Conservation (phyloP, 805 yeast genomes). For the Yamadazyma olivae region DNA sequence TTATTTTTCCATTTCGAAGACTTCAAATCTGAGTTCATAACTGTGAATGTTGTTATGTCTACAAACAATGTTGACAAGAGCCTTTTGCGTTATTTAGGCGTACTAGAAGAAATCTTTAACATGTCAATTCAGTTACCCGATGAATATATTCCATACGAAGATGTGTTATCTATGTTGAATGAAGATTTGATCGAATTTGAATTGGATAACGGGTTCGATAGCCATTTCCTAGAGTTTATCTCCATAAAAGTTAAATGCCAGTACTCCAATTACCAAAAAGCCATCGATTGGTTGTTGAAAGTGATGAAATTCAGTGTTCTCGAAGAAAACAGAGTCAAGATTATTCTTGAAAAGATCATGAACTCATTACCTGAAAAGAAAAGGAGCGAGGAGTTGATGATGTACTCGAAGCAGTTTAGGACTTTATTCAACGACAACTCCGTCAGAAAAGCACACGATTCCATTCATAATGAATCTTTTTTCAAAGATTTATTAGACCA, state of each 20-base stretch:
- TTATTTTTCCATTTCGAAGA: constrained; percentile 76
- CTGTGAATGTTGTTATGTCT: constrained; percentile 59
- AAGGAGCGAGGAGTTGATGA: constrained; percentile 61
- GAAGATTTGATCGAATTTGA: constrained; percentile 65
- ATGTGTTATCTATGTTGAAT: constrained; percentile 71
- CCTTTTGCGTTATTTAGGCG: constrained; percentile 61
- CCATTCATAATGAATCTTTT: constrained; percentile 58
- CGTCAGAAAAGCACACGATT: constrained; percentile 62
- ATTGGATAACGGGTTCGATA: constrained; percentile 55
- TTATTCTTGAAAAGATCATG: constrained; percentile 59
- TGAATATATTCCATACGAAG: constrained; percentile 58
- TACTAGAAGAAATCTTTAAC: constrained; percentile 64
- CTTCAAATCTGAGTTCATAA: constrained; percentile 74
- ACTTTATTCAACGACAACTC: constrained; percentile 57
- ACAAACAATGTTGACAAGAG: constrained; percentile 49
- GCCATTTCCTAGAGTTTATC: constrained; percentile 64
- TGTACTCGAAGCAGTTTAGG: constrained; percentile 59
- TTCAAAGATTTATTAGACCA: constrained; percentile 42
- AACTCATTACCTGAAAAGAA: constrained; percentile 61
- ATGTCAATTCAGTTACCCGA: constrained; percentile 66
- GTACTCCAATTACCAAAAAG: constrained; percentile 57
- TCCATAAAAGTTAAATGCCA: constrained; percentile 61
- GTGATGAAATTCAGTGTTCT: constrained; percentile 64
- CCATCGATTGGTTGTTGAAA: constrained; percentile 74
- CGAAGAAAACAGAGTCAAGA: constrained; percentile 68